Evolutionary conservation across 768 basidiomycete species (phyloP).

Genomic region (Postia placenta): DNA sequence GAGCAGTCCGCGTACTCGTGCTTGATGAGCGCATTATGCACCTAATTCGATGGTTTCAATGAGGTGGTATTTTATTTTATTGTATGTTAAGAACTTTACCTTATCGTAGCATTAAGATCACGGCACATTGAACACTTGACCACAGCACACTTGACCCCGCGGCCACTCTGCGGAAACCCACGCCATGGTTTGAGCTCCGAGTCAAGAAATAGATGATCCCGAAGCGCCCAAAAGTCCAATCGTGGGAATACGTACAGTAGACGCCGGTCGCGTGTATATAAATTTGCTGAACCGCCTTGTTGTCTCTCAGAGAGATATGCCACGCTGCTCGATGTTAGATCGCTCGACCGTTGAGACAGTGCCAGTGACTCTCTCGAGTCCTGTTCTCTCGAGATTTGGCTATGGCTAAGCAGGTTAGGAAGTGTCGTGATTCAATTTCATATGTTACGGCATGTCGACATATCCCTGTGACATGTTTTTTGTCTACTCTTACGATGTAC

Average conservation of each 20-base stretch:
- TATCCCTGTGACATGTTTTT: constrained; percentile 42
- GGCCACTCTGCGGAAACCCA: too few species aligned
- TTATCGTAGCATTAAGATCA: too few species aligned
- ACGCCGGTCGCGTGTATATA: constrained; percentile 16
- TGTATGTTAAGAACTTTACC: too few species aligned
- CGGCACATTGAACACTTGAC: too few species aligned
- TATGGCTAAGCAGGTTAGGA: constrained; percentile 46
- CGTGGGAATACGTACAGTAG: constrained; percentile 32
- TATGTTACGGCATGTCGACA: constrained; percentile 62
- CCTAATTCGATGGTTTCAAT: too few species aligned
- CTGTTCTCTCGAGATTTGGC: constrained; percentile 48
- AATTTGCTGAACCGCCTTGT: constrained; percentile 7
- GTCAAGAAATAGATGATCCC: too few species aligned
- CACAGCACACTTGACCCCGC: too few species aligned
- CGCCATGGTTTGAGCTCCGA: too few species aligned
- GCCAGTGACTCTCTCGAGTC: constrained; percentile 52
- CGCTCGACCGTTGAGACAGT: constrained; percentile 52
- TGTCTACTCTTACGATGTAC: too few species aligned
- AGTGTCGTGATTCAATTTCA: constrained; percentile 51
- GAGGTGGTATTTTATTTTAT: too few species aligned
- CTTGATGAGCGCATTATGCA: too few species aligned
- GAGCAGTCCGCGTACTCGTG: constrained; percentile 3
- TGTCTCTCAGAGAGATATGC: constrained; percentile 44
- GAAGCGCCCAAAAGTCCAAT: too few species aligned
- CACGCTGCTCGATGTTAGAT: constrained; percentile 56